A percentile compares a stretch with the other conserved stretches of the same genome.
phyloP scores from a whole-genome alignment of 2,329 filamentous ascomycete genomes.

The Fusarium sp. region DNA sequence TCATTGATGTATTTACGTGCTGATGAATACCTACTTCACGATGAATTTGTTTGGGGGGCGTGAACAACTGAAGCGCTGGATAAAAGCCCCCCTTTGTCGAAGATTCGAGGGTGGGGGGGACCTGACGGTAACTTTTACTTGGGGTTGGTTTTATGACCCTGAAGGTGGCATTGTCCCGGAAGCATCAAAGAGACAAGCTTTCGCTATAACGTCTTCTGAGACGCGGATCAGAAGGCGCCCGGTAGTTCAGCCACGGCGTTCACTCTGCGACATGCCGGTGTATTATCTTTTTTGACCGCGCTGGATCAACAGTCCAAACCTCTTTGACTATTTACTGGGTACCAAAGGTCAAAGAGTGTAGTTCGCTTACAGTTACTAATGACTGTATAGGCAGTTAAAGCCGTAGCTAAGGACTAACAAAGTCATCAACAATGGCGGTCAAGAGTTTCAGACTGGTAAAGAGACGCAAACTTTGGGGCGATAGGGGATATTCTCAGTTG shows the following conservation, averaged over 20 bases:
- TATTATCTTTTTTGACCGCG: slow-evolving; percentile 3
- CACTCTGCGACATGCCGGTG: slow-evolving; percentile 32
- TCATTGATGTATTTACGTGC: slow-evolving; percentile 8
- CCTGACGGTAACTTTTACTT: neutral
- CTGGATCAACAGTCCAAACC: slow-evolving; percentile 7
- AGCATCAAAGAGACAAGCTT: slow-evolving; percentile 26
- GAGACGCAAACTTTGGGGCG: neutral
- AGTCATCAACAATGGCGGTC: slow-evolving; percentile 10
- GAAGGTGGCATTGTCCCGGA: neutral
- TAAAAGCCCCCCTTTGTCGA: neutral
- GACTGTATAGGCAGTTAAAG: slow-evolving; percentile 8
- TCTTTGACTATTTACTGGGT: neutral
- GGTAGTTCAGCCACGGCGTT: slow-evolving; percentile 36
- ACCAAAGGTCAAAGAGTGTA: slow-evolving; percentile 6
- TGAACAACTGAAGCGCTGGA: neutral
- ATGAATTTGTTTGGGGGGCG: neutral
- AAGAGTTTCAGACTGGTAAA: neutral
- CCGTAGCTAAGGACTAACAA: neutral
- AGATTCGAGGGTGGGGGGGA: neutral
- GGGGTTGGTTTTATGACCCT: slow-evolving; percentile 1
- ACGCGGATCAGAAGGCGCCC: slow-evolving; percentile 2
- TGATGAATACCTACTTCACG: neutral
- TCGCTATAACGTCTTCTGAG: slow-evolving; percentile 9
- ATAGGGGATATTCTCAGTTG: neutral
- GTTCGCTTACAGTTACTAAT: slow-evolving; percentile 1